Base-by-base conservation (phyloP, 805 yeast genomes). In the Spathaspora hagerdaliae region DNA sequence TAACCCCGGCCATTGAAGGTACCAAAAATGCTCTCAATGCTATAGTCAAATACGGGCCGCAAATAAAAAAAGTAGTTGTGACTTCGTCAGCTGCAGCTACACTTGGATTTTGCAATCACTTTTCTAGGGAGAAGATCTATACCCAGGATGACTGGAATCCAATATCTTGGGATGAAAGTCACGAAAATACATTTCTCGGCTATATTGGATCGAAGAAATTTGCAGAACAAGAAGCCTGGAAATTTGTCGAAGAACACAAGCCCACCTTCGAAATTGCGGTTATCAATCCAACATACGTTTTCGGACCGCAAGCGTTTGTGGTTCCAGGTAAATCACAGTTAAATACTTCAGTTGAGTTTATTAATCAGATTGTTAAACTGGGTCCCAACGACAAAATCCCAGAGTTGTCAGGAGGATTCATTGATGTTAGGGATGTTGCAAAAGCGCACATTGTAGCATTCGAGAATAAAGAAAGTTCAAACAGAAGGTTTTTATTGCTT, bases 1-100 rank as follows among this genome's bases (percentile, higher is more conserved):
- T 78, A 38, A 56, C 59, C 10, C 85, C 86, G 5, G 83, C 85
- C 1, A 64, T 75, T 13, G 55, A 69, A 34, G 86, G 86, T 44
- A 77, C 81, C 8, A 59, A 58, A 47, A 68, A 73, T 45, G 69
- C 79, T 12, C 59, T 82, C 42, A 55, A 60, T 31, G 77, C 86
- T 0, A 71, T 78, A 14, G 57, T 65, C 51, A 55, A 60, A 15
- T 64, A 61, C 37, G 71, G 66, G 27, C 63, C 69, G 7, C 55
- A 67, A 27, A 70, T 79, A 12, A 73, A 68, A 48, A 63, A 72
- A 44, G 69, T 79, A 24, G 81, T 79, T 12, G 53, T 74, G 27
- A 78, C 82, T 12, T 79, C 84, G 1, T 77, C 81, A 4, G 75
- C 67, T 52, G 79, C 78, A 9, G 76, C 81, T 3, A 50, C 67